Conservation (phyloP, 495 filamentous ascomycete species). For the Penicillium psychrofluorescens region DNA sequence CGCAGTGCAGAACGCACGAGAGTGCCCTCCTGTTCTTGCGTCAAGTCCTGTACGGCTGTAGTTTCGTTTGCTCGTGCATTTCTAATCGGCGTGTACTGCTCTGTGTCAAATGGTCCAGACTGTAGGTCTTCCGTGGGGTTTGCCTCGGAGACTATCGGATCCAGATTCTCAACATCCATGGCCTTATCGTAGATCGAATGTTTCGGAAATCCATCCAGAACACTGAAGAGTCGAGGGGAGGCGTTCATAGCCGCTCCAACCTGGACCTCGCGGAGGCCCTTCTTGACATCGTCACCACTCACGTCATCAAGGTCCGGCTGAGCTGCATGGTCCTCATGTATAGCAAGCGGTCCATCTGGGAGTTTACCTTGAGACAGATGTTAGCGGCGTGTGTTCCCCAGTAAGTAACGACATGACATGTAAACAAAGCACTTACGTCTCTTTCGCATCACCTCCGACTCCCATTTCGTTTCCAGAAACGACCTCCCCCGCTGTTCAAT, state of each 20-base stretch:
- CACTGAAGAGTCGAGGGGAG: conserved; percentile 4
- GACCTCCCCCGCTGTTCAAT: conserved; percentile 18
- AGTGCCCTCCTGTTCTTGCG: conserved; percentile 27
- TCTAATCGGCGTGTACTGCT: background rate
- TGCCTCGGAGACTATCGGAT: conserved; percentile 1
- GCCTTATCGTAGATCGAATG: conserved; percentile 10
- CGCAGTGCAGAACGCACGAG: conserved; percentile 35
- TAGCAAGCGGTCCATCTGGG: conserved; percentile 9
- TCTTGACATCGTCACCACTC: conserved; percentile 2
- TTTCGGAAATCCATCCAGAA: conserved; percentile 1
- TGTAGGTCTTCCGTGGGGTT: conserved; percentile 7
- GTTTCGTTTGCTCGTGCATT: background rate
- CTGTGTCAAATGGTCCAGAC: conserved; percentile 2
- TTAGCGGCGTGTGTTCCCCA: background rate
- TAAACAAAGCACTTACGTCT: conserved; percentile 27
- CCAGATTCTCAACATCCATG: background rate
- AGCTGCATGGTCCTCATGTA: too few relatives aligned
- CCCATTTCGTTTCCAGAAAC: conserved; percentile 37
- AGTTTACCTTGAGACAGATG: conserved; percentile 26
- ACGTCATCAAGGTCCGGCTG: conserved; percentile 1
- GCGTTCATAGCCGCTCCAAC: conserved; percentile 8
- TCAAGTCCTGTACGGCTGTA: conserved; percentile 14
- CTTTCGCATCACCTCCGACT: conserved; percentile 23
- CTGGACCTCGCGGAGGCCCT: conserved; percentile 1
- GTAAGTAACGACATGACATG: too few relatives aligned